Evolutionary conservation across 257 asterid species (phyloP), one percentile per base, ranked within the genome.

Genomic region (Ehretia macrophylla): DNA sequence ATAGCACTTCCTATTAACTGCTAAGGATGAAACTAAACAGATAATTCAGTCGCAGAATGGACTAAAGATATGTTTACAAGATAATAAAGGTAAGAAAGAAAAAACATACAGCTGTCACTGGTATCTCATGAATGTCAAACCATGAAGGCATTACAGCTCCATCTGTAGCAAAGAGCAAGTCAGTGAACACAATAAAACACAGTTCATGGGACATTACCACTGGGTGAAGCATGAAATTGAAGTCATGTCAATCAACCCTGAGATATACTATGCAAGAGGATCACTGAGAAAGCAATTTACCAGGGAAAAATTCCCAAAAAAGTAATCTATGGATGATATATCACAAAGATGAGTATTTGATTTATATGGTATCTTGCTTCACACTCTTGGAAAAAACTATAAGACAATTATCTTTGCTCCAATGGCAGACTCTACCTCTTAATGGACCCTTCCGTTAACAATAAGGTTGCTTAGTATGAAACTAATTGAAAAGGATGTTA

Each of bases 61-160:
- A 44, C 32, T 27, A 8, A 70, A 60, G 55, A 11, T 58, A 46
- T 32, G 16, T 11, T 17, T 8, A 55, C 16, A 57, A 71, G 46
- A 21, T 0, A 53, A 35, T 18, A 10, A 51, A 38, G 12, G 20
- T 52, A 54, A 57, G 18, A 51, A 56, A 55, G 65, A 68, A 42
- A 65, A 17, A 82, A 70, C 99, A 74, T 82, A 92, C 97, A 20
- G 90, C 79, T 50, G 95, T 76, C 65, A 92, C 83, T 16, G 99
- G 99, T 78, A 92, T 78, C 79, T 92, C 95, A 46, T 65, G 96
- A 76, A 92, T 75, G 79, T 88, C 99, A 74, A 92, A 88, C 99
- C 97, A 88, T 0, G 97, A 88, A n/a, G 95, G 96, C 97, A 89
- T 93, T 66, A 85, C 90, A 62, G 85, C 79, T 69, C 99, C 99